Conservation (phyloP, 768 basidiomycete species). For the Punctularia strigosozonata region DNA sequence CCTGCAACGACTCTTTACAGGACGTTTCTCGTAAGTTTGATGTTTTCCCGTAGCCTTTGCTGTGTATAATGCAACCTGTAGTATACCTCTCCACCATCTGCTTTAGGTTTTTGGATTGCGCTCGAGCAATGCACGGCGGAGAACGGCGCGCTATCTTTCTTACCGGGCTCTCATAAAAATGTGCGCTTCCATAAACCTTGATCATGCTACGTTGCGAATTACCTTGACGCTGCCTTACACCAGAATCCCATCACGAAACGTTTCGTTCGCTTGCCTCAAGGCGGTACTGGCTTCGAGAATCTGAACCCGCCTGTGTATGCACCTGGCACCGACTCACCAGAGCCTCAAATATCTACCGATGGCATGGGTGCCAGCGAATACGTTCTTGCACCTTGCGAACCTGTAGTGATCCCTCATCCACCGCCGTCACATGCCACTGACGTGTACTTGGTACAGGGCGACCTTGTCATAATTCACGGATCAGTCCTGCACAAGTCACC, state of each 20-base stretch:
- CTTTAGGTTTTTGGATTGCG: conserved; percentile 95
- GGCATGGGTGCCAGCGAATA: conserved; percentile 39
- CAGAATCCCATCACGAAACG: conserved; percentile 66
- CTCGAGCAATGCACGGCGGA: conserved; percentile 74
- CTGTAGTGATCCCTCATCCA: conserved; percentile 21
- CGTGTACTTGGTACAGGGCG: conserved; percentile 35
- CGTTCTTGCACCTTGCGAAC: conserved; percentile 57
- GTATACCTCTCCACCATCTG: conserved; percentile 87
- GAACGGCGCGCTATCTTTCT: conserved; percentile 82
- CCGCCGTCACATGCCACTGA: neutral
- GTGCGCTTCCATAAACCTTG: no score
- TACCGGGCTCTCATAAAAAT: conserved; percentile 85
- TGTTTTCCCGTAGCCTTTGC: conserved; percentile 1
- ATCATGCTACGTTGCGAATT: no score
- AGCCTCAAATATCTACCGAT: no score
- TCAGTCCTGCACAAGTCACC: conserved; percentile 87
- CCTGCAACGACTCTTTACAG: conserved; percentile 20
- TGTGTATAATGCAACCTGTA: conserved; percentile 20
- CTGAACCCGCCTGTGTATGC: conserved; percentile 28
- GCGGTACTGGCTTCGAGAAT: conserved; percentile 79
- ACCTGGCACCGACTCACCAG: no score
- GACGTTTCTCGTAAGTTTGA: conserved; percentile 53
- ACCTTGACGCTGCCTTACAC: no score
- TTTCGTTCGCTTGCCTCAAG: conserved; percentile 64
- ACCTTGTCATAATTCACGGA: conserved; percentile 91